Evolutionary conservation across 371 early-diverging fungal species (phyloP).

Genomic region (Mortierella sp.): DNA sequence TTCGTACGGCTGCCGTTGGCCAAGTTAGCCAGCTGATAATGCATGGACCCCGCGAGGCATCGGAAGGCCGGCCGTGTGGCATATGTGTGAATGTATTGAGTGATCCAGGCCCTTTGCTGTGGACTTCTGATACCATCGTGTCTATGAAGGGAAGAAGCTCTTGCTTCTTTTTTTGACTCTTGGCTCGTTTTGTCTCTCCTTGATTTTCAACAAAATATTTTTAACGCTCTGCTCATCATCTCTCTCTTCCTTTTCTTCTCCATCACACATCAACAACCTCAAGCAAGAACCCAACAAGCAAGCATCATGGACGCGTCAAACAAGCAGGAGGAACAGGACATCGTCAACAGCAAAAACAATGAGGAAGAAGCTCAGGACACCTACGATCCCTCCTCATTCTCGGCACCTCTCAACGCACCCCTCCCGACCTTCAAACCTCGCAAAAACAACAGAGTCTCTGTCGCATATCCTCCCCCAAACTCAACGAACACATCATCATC

Average conservation of each 20-base stretch:
- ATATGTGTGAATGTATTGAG: no score
- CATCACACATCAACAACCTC: not conserved
- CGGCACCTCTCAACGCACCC: slow-evolving; percentile 23
- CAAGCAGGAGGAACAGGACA: slow-evolving; percentile 11
- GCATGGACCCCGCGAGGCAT: no score
- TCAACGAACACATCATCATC: not conserved
- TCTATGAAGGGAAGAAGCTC: not conserved
- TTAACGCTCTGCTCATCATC: not conserved
- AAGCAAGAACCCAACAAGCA: slow-evolving; percentile 1
- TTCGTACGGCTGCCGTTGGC: no score
- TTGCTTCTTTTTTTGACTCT: not conserved
- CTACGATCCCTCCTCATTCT: slow-evolving; percentile 35
- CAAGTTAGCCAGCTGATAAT: no score
- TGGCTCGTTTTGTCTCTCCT: slow-evolving; percentile 7
- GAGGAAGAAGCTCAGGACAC: slow-evolving; percentile 20
- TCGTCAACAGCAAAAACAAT: not conserved
- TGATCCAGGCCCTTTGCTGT: no score
- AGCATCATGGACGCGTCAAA: slow-evolving; percentile 18
- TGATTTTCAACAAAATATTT: not conserved
- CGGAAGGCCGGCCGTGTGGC: no score
- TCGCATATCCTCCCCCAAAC: slow-evolving; percentile 18
- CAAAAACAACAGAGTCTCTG: slow-evolving; percentile 50
- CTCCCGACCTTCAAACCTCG: slow-evolving; percentile 50
- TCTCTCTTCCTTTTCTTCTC: not conserved
- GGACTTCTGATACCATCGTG: no score